phyloP scores from a whole-genome alignment of 2,329 filamentous ascomycete genomes.

The Aspergillus unguis region DNA sequence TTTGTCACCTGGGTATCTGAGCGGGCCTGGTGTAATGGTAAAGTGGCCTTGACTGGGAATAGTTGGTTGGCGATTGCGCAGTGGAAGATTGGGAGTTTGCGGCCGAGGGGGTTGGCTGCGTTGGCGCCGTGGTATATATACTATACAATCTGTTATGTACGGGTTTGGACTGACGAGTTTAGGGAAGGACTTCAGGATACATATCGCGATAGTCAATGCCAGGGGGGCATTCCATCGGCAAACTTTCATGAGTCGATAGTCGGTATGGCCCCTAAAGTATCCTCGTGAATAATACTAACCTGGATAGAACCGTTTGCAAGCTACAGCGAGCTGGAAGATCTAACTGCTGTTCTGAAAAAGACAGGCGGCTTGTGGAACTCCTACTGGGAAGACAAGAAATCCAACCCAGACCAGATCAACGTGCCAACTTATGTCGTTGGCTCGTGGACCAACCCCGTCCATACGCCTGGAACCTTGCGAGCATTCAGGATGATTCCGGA shows the following conservation, averaged over 20 bases:
- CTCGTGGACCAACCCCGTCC: background rate
- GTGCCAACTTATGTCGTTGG: background rate
- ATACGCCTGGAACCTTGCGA: background rate
- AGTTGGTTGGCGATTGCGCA: background rate
- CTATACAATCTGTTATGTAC: no score
- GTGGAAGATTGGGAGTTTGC: background rate
- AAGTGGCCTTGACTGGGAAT: background rate
- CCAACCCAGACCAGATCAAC: background rate
- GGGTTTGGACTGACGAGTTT: no score
- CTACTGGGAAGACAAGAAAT: background rate
- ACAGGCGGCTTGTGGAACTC: background rate
- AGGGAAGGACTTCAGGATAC: background rate
- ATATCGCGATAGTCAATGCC: background rate
- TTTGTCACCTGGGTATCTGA: background rate
- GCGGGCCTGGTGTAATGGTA: background rate
- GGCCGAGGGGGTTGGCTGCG: background rate
- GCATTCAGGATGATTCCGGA: background rate
- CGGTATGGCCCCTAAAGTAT: background rate
- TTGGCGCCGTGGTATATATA: background rate
- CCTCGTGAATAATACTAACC: no score
- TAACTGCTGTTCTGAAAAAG: background rate
- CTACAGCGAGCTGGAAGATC: background rate
- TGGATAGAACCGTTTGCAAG: background rate
- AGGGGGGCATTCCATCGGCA: background rate
- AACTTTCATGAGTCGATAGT: background rate